A percentile compares a stretch with the other conserved stretches of the same genome.
These are phyloP conservation scores for Helotiales sp. DNA, from an alignment of 2,329 filamentous ascomycete species.

Conservation along the genomic window DNA sequence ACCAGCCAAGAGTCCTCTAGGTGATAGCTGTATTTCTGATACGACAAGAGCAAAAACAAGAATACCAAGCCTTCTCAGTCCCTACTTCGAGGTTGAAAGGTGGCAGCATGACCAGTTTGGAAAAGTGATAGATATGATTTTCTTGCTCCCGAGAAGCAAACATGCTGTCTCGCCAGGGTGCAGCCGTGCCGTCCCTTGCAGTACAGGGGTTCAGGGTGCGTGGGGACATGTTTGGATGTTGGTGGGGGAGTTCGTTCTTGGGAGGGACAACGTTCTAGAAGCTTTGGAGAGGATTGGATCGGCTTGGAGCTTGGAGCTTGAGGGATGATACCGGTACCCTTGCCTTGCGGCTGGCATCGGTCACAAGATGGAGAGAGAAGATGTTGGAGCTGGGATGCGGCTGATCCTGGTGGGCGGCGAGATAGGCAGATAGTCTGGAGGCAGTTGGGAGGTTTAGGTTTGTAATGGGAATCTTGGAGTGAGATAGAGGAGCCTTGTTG, in stretches of 20 bases:
- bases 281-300: background rate
- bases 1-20: too few species aligned
- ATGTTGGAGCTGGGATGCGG: background rate
- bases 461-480: background rate
- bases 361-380: background rate
- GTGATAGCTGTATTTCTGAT: too few species aligned
- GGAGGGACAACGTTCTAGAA: slow-evolving; percentile 2
- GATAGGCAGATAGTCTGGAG: background rate
- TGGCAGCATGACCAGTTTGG: background rate
- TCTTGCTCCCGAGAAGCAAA: background rate
- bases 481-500: background rate
- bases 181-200: background rate
- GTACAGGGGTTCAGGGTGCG: background rate
- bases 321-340: too few species aligned
- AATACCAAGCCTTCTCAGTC: too few species aligned
- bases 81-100: too few species aligned
- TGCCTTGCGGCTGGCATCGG: background rate
- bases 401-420: background rate
- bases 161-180: background rate
- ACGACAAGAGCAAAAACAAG: too few species aligned
- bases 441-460: background rate
- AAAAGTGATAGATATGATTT: slow-evolving; percentile 1
- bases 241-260: too few species aligned
- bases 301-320: background rate
- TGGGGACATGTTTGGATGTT: too few species aligned